Conservation (phyloP, 129 eudicot species). For the Apium graveolens region DNA sequence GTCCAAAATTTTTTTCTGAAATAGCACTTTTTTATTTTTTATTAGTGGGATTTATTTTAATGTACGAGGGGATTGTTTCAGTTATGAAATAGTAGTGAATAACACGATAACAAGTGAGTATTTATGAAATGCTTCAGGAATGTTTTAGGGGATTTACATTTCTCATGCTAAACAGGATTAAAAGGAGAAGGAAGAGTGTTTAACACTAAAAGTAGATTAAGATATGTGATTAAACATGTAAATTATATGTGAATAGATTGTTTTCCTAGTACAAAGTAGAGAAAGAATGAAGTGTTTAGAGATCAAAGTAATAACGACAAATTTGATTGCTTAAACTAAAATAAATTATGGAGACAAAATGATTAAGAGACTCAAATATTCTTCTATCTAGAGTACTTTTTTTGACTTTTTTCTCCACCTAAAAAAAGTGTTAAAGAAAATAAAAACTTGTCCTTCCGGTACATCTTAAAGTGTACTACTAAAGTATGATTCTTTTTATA, state of each 20-base stretch:
- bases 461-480: background rate
- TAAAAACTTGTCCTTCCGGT: background rate
- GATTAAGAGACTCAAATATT: background rate
- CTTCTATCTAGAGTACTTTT: background rate
- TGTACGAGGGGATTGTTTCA: too few relatives aligned
- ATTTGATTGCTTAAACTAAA: background rate
- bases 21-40: too few relatives aligned
- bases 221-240: background rate
- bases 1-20: too few relatives aligned
- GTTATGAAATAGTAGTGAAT: too few relatives aligned
- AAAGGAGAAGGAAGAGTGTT: background rate
- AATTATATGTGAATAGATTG: background rate
- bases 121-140: too few relatives aligned
- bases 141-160: too few relatives aligned
- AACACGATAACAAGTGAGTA: too few relatives aligned
- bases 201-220: background rate
- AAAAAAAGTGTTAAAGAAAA: background rate
- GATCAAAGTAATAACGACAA: conserved; percentile 5
- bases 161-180: background rate
- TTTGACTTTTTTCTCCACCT: background rate
- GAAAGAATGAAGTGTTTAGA: background rate
- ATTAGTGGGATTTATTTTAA: too few relatives aligned
- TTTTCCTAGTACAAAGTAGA: conserved; percentile 5
- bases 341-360: background rate
- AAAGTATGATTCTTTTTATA: background rate